Percentiles rank a stretch among this genome's conserved stretches.
These are phyloP conservation scores for Gryganskiella cystojenkinii DNA, from an alignment of 192 early-diverging fungal genomes.

Conservation along the genomic window DNA sequence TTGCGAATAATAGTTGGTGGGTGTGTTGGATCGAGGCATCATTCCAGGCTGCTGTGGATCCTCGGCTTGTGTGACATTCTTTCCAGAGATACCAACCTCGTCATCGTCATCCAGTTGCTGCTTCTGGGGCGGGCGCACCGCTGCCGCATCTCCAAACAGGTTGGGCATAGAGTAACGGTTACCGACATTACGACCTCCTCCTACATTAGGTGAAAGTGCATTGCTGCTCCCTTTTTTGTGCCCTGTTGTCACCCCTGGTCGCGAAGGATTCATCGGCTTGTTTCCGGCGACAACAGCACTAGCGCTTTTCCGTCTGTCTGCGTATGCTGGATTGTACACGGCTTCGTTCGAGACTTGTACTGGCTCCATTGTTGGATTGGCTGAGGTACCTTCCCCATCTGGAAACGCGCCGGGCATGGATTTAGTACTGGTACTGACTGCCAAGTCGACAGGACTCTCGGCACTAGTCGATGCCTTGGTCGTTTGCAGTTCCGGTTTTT, in stretches of 20 bases:
- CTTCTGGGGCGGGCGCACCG: background rate
- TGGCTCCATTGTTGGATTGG: background rate
- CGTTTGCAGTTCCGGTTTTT: background rate
- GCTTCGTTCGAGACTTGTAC: slow-evolving; percentile 10
- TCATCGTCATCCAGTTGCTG: background rate
- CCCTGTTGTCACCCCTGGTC: background rate
- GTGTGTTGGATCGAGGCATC: slow-evolving; percentile 18
- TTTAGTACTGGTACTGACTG: too few species aligned
- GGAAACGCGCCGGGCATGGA: slow-evolving; percentile 13
- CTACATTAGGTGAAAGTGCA: background rate
- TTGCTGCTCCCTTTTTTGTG: too few species aligned
- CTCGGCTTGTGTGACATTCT: background rate
- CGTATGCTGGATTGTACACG: slow-evolving; percentile 9
- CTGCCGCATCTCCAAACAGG: slow-evolving; percentile 8
- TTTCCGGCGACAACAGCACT: background rate
- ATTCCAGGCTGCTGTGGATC: slow-evolving; percentile 24
- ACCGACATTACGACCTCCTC: background rate
- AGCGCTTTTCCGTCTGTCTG: slow-evolving; percentile 1
- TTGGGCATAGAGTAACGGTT: slow-evolving; percentile 46
- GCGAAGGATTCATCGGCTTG: slow-evolving; percentile 20
- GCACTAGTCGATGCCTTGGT: background rate
- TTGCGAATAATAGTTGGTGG: slow-evolving; percentile 15
- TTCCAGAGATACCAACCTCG: background rate
- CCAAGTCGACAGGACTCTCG: background rate
- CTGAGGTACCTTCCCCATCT: background rate